Percentiles rank a stretch among this genome's conserved stretches.
Conservation (phyloP, 768 basidiomycete genomes). For the Rhizopogon vulgaris region DNA sequence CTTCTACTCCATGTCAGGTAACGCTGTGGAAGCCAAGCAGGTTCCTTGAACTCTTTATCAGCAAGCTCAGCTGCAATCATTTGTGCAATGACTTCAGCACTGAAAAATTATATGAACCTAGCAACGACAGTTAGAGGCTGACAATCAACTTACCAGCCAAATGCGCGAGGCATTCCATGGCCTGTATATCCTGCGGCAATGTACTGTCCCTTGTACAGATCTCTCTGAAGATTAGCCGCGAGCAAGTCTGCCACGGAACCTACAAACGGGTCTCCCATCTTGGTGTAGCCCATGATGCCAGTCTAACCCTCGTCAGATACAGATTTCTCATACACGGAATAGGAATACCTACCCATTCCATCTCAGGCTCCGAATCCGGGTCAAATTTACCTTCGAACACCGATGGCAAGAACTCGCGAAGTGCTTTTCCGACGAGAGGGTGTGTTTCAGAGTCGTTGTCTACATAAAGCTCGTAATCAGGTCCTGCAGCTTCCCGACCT, state of each 20-base stretch:
- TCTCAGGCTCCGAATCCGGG: constrained; percentile 37
- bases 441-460: constrained; percentile 56
- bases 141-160: constrained; percentile 38
- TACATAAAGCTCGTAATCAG: constrained; percentile 43
- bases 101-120: constrained; percentile 15
- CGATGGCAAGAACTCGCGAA: constrained; percentile 55
- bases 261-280: constrained; percentile 60
- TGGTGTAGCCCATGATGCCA: constrained; percentile 78
- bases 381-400: constrained; percentile 53
- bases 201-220: constrained; percentile 47
- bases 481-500: constrained; percentile 38
- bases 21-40: constrained; percentile 58
- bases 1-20: constrained; percentile 36
- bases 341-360: constrained; percentile 66
- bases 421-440: constrained; percentile 35
- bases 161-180: constrained; percentile 72
- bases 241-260: background rate
- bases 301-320: constrained; percentile 39
- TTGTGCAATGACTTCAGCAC: constrained; percentile 55
- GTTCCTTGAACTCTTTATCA: constrained; percentile 40
- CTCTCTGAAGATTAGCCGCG: background rate
- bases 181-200: constrained; percentile 65
- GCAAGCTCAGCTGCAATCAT: constrained; percentile 50
- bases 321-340: background rate
- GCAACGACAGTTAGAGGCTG: background rate